Base-by-base conservation (phyloP, 169 alveolate genomes). In the Besnoitia besnoiti region DNA sequence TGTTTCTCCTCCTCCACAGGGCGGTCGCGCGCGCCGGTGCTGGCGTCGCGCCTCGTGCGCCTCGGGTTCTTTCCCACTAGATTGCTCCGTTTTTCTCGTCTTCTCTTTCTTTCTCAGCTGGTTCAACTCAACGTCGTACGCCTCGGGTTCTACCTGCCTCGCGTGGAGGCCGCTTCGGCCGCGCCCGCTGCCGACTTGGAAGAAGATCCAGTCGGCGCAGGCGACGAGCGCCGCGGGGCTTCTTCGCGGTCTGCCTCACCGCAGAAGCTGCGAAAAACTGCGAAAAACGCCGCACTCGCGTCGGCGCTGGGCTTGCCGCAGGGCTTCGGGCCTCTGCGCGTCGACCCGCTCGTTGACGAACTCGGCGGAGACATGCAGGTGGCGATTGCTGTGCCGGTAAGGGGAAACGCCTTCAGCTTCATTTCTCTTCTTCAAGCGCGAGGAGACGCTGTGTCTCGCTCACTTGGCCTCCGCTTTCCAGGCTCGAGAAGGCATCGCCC, bases 301-400 rank as follows among this genome's bases (percentile, higher is more conserved):
- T 33, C 33, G 16, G 14, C 82, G 5, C 82, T 73, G 27, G 47
- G 46, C 8, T 42, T 35, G 2, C 30, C 47, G 10, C 47, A 73
- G 24, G 85, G 92, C 30, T 27, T 50, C 30, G 75, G 67, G 47
- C 61, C 85, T 12, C 47, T 42, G 4, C 21, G 40, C 24, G 82
- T 75, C 67, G 93, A 73, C 46, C 89, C 93, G 19, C 44, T 77
- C 24, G 61, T 89, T 3, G 93, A 89, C 61, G 93, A 89, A 42
- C 59, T 50, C 39, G 93, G 89, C 35, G 93, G 93, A 49, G 93
- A 89, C 82, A 89, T 84, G 33, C 85, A 89, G 37, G 89, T 76
- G n/a, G 88, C 93, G 0, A 89, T 89, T 14, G 84, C 84, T 5
- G 93, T 84, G 35, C 93, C 93, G 5, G 93, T 51, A 44, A 47